These are phyloP conservation scores for Platanthera guangdongensis DNA, from an alignment of 106 monocot genomes.

Conservation along the genomic window DNA sequence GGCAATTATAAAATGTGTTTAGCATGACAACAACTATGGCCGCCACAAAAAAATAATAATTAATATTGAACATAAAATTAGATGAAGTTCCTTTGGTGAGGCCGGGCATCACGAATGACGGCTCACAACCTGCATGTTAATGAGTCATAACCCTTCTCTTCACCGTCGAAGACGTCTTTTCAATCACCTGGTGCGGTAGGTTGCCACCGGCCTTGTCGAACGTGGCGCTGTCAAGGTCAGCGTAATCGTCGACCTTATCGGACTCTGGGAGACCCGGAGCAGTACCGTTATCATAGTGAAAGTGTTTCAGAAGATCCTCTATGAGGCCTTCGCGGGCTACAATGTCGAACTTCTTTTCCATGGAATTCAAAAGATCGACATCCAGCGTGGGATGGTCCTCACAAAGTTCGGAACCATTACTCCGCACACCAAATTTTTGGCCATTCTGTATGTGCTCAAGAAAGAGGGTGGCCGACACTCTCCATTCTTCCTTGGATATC, in stretches of 20 bases:
- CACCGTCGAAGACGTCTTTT: slow-evolving; percentile 89
- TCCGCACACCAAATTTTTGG: slow-evolving; percentile 59
- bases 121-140: no score
- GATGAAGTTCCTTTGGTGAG: no score
- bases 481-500: slow-evolving; percentile 61
- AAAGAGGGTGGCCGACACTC: slow-evolving; percentile 81
- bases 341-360: slow-evolving; percentile 64
- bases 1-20: no score
- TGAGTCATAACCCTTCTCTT: slow-evolving; percentile 37
- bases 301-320: slow-evolving; percentile 87
- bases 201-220: slow-evolving; percentile 80
- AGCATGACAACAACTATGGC: no score
- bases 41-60: no score
- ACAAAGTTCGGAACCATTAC: slow-evolving; percentile 65
- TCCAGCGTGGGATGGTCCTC: slow-evolving; percentile 72
- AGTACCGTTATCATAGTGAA: slow-evolving; percentile 74
- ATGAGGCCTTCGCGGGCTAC: slow-evolving; percentile 66
- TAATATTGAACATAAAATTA: no score
- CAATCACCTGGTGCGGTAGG: slow-evolving; percentile 87
- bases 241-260: slow-evolving; percentile 55
- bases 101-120: no score
- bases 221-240: slow-evolving; percentile 70
- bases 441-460: slow-evolving; percentile 68
- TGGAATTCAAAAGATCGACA: slow-evolving; percentile 59
- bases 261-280: slow-evolving; percentile 48